phyloP scores from a whole-genome alignment of 352 stramenopile genomes.

The Blastocystis sp. region DNA sequence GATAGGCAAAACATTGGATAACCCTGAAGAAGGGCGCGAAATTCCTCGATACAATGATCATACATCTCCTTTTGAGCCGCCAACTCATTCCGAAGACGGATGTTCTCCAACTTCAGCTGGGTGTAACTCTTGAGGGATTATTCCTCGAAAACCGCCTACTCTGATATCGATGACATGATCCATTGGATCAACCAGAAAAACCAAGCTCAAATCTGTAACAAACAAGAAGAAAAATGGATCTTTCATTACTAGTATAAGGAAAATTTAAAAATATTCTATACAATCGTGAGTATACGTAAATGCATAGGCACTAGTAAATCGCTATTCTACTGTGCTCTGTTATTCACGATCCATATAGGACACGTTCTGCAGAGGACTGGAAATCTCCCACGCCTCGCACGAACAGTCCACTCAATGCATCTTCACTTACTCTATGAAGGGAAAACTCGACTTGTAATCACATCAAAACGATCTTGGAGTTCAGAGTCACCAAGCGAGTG shows the following conservation, averaged over 20 bases:
- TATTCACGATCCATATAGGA: background rate
- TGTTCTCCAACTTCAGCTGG: conserved; percentile 41
- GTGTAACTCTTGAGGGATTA: background rate
- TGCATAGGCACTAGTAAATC: background rate
- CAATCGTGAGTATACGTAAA: background rate
- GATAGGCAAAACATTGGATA: background rate
- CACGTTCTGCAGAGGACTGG: background rate
- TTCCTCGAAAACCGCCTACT: background rate
- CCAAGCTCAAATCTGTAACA: background rate
- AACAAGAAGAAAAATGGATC: background rate
- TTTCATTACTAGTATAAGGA: background rate
- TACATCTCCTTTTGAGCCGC: background rate
- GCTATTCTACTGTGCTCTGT: background rate
- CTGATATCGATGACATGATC: background rate
- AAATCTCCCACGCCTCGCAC: background rate
- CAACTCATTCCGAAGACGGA: conserved; percentile 17
- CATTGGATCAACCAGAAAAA: background rate
- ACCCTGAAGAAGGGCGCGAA: background rate
- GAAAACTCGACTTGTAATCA: background rate
- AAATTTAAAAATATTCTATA: background rate
- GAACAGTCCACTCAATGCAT: background rate
- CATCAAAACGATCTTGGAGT: background rate
- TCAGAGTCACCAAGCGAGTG: background rate
- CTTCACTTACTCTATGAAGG: background rate
- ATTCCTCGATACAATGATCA: background rate